Base-by-base conservation (phyloP, 148 eudicot species). In the Drosera capensis region DNA sequence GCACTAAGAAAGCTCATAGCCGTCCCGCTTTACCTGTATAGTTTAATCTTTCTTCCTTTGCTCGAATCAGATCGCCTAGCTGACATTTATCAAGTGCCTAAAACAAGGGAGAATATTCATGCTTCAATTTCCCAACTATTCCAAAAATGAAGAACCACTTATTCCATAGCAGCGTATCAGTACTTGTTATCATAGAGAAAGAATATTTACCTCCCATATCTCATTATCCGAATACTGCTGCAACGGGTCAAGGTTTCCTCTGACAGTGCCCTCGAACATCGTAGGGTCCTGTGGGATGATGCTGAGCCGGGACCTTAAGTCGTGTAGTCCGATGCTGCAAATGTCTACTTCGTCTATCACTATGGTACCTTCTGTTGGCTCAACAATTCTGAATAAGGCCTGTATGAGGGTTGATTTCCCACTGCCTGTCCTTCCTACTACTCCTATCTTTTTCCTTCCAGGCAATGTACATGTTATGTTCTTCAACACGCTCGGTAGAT, bases 121-220 rank as follows among this genome's bases (percentile, higher is more conserved):
- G n/a, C n/a, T n/a, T n/a, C n/a, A n/a, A n/a, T n/a, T n/a, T n/a
- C n/a, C n/a, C n/a, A n/a, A n/a, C n/a, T n/a, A n/a, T n/a, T n/a
- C n/a, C n/a, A n/a, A n/a, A n/a, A n/a, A n/a, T n/a, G n/a, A n/a
- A n/a, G n/a, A n/a, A n/a, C n/a, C n/a, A n/a, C n/a, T n/a, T n/a
- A n/a, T n/a, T n/a, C n/a, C n/a, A n/a, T n/a, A n/a, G n/a, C n/a
- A n/a, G n/a, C n/a, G n/a, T n/a, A n/a, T n/a, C n/a, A n/a, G n/a
- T n/a, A n/a, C n/a, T n/a, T n/a, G n/a, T n/a, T n/a, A n/a, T n/a
- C n/a, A n/a, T n/a, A n/a, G n/a, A n/a, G n/a, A n/a, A n/a, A n/a
- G n/a, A n/a, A n/a, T n/a, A n/a, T n/a, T n/a, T 64, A 80, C 96
- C 95, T 85, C 83, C 99, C 99, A 92, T 25, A 92, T 77, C 36